phyloP scores from a whole-genome alignment of 495 filamentous ascomycete species.

The Friedmanniomyces simplex region DNA sequence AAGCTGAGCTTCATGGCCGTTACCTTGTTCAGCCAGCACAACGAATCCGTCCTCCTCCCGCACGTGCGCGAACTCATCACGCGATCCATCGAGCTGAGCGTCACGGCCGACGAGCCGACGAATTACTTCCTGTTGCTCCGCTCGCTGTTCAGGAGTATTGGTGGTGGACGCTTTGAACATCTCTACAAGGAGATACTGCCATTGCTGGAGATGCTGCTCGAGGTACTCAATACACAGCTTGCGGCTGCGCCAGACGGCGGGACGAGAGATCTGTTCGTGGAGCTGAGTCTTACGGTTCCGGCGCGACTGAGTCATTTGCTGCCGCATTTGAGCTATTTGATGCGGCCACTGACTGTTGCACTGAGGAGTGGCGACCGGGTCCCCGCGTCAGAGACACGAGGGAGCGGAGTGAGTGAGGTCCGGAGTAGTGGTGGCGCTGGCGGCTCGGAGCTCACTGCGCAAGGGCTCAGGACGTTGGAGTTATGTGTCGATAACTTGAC shows the following conservation, averaged over 20 bases:
- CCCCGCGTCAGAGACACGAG: background rate
- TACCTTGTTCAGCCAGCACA: constrained; percentile 85
- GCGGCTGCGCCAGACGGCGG: constrained; percentile 76
- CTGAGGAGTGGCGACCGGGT: constrained; percentile 57
- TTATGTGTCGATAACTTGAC: constrained; percentile 97
- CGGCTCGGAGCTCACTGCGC: constrained; percentile 77
- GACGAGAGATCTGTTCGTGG: constrained; percentile 92
- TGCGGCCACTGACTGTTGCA: constrained; percentile 93
- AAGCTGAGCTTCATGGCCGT: constrained; percentile 99
- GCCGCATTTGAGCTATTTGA: constrained; percentile 93
- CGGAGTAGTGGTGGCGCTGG: constrained; percentile 6
- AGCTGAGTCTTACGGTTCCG: constrained; percentile 90
- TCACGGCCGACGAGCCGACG: constrained; percentile 92
- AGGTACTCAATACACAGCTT: constrained; percentile 90
- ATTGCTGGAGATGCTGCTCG: constrained; percentile 89
- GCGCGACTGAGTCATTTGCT: constrained; percentile 89
- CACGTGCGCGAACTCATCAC: constrained; percentile 95
- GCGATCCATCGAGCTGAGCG: constrained; percentile 89
- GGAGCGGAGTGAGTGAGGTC: background rate
- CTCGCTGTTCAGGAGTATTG: constrained; percentile 90
- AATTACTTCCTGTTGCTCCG: constrained; percentile 94
- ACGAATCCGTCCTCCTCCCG: constrained; percentile 88
- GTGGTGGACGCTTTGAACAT: constrained; percentile 92
- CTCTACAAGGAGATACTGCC: constrained; percentile 97
- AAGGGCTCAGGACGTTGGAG: constrained; percentile 87